Evolutionary conservation across 495 filamentous ascomycete genomes (phyloP), one percentile per base, ranked within the genome.

Genomic region (Neurospora africana): DNA sequence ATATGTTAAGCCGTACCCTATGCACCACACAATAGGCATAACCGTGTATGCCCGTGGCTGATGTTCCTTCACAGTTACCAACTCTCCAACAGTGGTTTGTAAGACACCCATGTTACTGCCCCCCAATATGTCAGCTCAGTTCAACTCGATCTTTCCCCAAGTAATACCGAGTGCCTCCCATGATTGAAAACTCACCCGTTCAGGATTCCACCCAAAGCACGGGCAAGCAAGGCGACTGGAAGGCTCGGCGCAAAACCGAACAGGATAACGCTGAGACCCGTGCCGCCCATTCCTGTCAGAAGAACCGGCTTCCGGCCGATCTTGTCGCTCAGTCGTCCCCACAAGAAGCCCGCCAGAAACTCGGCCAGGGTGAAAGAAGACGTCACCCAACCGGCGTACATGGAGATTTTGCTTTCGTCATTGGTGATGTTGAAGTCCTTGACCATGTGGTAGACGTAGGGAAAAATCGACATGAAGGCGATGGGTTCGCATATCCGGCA

Each of bases 381-480:
- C 2, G 94, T 98, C 74, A 99, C 94, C 90, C 98, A 91, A 74
- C 96, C 96, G 53, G 92, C 93, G 79, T 98, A 99, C 70, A 97
- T 85, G 23, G 94, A 91, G 76, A 98, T 97, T 78, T 92, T 88
- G 73, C 86, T 87, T 70, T 92, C 86, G 76, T 92, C 90, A 72
- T 91, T 81, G 61, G 93, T 92, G 80, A 95, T 90, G 75, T 92
- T 84, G 82, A 99, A 99, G 41, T 92, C 92, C 75, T 92, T 86
- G 68, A 98, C 92, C 95, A 99, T 99, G 84, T 91, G 95, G 83
- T 97, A 99, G 78, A 95, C 94, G 79, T 99, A 99, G 4, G 95
- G 96, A 78, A 99, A 98, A 75, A 99, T 97, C 69, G 94, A 97
- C 92, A 97, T 98, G 86, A 99, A 98, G 11, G 95, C 96, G 80